Conservation (phyloP, 768 basidiomycete species). For the Chiua virens region DNA sequence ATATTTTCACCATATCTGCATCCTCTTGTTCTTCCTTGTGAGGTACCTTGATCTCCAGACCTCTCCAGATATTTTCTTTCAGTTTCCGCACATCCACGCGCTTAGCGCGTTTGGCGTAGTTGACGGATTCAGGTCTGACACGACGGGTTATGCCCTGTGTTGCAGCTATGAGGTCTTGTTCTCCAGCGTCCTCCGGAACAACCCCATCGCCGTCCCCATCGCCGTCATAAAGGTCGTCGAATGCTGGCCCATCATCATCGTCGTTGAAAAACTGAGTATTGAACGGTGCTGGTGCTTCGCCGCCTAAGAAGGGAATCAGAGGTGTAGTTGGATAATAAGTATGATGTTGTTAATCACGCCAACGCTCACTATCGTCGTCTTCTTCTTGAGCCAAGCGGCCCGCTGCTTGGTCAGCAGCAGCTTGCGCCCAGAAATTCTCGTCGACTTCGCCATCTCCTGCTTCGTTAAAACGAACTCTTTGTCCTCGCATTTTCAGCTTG, state of each 20-base stretch:
- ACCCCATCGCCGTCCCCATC: slow-evolving; percentile 50
- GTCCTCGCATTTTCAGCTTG: slow-evolving; percentile 89
- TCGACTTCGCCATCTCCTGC: slow-evolving; percentile 86
- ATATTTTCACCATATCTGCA: slow-evolving; percentile 52
- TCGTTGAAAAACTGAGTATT: slow-evolving; percentile 98
- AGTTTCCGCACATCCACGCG: slow-evolving; percentile 94
- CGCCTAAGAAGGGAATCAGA: slow-evolving; percentile 27
- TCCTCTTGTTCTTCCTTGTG: slow-evolving; percentile 38
- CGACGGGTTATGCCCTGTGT: slow-evolving; percentile 77
- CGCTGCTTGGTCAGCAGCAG: slow-evolving; percentile 80
- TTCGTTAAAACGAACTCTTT: slow-evolving; percentile 52
- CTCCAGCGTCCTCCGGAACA: slow-evolving; percentile 59
- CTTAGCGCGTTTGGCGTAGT: slow-evolving; percentile 94
- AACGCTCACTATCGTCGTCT: slow-evolving; percentile 60
- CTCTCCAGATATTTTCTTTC: slow-evolving; percentile 98
- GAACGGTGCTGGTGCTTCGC: slow-evolving; percentile 69
- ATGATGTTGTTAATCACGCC: background rate
- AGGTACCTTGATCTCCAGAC: slow-evolving; percentile 73
- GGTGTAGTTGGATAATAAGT: background rate
- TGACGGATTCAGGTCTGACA: slow-evolving; percentile 83
- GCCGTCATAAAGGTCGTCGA: slow-evolving; percentile 53
- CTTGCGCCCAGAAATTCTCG: slow-evolving; percentile 96
- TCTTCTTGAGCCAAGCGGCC: slow-evolving; percentile 52
- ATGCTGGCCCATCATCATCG: slow-evolving; percentile 77
- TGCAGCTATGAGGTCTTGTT: slow-evolving; percentile 85